Evolutionary conservation across 768 basidiomycete species (phyloP).

Genomic region (Naganishia vishniacii): DNA sequence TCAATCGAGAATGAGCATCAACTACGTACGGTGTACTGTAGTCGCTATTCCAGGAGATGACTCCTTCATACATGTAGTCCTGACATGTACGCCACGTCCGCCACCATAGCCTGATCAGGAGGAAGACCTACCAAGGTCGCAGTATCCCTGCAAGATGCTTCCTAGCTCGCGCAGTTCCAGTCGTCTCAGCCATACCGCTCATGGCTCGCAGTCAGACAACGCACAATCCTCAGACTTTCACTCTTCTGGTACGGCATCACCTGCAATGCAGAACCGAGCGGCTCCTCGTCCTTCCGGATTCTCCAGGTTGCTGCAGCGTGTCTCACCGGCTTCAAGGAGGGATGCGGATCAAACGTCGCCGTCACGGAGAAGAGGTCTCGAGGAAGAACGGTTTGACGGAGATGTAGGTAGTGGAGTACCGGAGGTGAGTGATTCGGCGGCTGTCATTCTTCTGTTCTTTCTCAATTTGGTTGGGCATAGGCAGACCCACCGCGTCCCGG

Average conservation of each 20-base stretch:
- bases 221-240: background rate
- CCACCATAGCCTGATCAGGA: too few species aligned
- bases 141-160: too few species aligned
- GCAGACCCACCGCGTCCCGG: background rate
- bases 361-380: background rate
- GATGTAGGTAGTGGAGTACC: background rate
- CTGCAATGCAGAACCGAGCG: background rate
- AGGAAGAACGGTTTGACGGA: background rate
- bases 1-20: too few species aligned
- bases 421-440: background rate
- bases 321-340: background rate
- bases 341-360: background rate
- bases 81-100: too few species aligned
- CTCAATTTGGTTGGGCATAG: background rate
- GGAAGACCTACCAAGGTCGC: background rate
- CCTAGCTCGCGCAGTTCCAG: background rate
- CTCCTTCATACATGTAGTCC: too few species aligned
- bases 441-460: too few species aligned
- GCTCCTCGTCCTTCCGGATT: background rate
- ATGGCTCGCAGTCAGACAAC: background rate
- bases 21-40: too few species aligned
- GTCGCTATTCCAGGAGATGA: too few species aligned
- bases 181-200: background rate
- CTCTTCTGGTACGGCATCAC: too few species aligned
- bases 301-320: constrained; percentile 12